Base-by-base conservation (phyloP, 129 eudicot genomes). In the Saussurea involucrata region DNA sequence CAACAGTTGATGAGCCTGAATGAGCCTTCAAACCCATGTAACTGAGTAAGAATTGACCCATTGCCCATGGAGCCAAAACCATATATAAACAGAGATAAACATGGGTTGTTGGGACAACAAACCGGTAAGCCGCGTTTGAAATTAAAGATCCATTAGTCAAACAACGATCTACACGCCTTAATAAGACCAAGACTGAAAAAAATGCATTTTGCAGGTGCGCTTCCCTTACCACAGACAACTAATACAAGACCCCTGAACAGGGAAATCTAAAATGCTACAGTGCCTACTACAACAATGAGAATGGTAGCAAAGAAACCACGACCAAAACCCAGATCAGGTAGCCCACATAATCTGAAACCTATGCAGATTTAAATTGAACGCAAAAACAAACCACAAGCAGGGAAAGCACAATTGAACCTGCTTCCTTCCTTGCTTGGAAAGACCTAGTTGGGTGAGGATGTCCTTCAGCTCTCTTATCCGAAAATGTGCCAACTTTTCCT, bases 401-500 rank as follows among this genome's bases (percentile, higher is more conserved):
- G 67, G 63, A 64, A 65, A 66, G 49, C 70, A 61, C 69, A 34
- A 63, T 4, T 61, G 36, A 6, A 95, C 99, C 99, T 95, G 99
- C 80, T 95, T 95, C 86, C 90, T 95, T 85, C 99, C 99, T 84
- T 95, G 99, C 88, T 95, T 95, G 57, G 99, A 95, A 55, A 92
- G 92, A 61, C 92, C 96, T 57, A 95, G 84, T 81, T 86, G 91
- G 25, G 90, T 85, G 18, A 95, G 94, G 63, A 95, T 87, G 81
- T 88, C 95, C 89, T 95, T 95, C 76, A 95, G 95, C 87, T 95
- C 99, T 81, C 91, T 95, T 84, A 95, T 92, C 61, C 97, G 86
- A 77, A 92, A 92, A 84, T 92, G 93, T 74, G 92, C 86, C 83
- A 92, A 81, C 80, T 95, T 89, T 73, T 92, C 96, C 99, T 92